A percentile compares a stretch with the other conserved stretches of the same genome.
These are phyloP conservation scores for Penicillium brevicompactum DNA, from an alignment of 2,329 filamentous ascomycete species.

Conservation along the genomic window DNA sequence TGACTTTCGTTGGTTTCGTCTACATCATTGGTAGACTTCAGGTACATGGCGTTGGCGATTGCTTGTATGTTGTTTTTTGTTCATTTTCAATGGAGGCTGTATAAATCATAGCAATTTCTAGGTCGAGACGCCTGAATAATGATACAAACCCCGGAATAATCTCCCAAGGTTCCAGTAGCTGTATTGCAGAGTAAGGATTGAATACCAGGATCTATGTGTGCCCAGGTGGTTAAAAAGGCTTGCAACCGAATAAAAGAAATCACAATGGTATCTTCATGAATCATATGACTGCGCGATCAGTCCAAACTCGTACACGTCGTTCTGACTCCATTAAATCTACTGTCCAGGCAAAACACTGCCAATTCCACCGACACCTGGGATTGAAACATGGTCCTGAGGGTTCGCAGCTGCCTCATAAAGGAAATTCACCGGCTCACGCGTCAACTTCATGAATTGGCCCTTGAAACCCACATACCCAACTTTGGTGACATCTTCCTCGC, in stretches of 20 bases:
- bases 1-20: conserved; percentile 16
- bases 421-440: conserved; percentile 79
- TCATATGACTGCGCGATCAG: conserved; percentile 1
- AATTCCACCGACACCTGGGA: conserved; percentile 46
- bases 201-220: background rate
- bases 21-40: conserved; percentile 5
- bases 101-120: background rate
- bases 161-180: too few relatives aligned
- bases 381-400: conserved; percentile 73
- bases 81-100: background rate
- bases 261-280: conserved; percentile 5
- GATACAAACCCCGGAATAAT: too few relatives aligned
- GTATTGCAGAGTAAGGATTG: too few relatives aligned
- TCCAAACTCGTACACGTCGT: background rate
- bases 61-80: background rate
- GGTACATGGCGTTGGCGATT: conserved; percentile 6
- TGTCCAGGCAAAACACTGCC: conserved; percentile 46
- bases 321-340: conserved; percentile 22
- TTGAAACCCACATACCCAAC: conserved; percentile 88
- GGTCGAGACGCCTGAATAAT: background rate
- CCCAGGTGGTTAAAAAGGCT: background rate
- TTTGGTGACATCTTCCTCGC: conserved; percentile 76
- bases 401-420: conserved; percentile 94
- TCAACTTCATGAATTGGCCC: conserved; percentile 89
- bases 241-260: background rate